A percentile compares a stretch with the other conserved stretches of the same genome.
These are phyloP conservation scores for Dendrobium huoshanense DNA, from an alignment of 106 monocot genomes.

Conservation along the genomic window DNA sequence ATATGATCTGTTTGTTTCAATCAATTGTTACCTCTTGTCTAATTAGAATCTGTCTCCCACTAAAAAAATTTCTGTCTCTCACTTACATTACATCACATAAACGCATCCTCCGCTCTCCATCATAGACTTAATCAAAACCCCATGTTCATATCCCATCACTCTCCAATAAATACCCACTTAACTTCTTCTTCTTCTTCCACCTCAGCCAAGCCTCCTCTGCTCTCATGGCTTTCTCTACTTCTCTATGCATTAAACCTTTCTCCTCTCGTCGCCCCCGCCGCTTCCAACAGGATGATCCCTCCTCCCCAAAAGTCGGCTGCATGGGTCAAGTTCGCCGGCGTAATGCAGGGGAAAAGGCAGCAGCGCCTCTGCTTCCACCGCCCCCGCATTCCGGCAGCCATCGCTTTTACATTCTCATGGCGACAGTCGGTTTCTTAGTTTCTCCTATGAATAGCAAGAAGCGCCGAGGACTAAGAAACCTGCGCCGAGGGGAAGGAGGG, in stretches of 20 bases:
- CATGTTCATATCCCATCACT: not conserved
- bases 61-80: too few relatives aligned
- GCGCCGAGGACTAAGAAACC: not conserved
- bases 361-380: not conserved
- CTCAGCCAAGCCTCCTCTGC: not conserved
- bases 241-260: not conserved
- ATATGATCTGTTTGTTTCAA: too few relatives aligned
- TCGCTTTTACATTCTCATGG: not conserved
- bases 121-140: not conserved
- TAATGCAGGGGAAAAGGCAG: not conserved
- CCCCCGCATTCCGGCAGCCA: not conserved
- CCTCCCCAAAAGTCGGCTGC: slow-evolving; percentile 33
- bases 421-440: not conserved
- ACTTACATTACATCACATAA: too few relatives aligned
- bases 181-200: not conserved
- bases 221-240: not conserved
- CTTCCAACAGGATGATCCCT: not conserved
- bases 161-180: not conserved
- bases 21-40: too few relatives aligned
- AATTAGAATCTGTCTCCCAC: too few relatives aligned
- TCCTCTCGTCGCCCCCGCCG: not conserved
- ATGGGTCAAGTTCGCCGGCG: slow-evolving; percentile 27
- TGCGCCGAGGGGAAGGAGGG: too few relatives aligned
- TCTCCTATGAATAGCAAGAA: not conserved
- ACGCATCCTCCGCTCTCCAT: not conserved